phyloP scores from a whole-genome alignment of 208 protist species.

The Herpetomonas muscarum region DNA sequence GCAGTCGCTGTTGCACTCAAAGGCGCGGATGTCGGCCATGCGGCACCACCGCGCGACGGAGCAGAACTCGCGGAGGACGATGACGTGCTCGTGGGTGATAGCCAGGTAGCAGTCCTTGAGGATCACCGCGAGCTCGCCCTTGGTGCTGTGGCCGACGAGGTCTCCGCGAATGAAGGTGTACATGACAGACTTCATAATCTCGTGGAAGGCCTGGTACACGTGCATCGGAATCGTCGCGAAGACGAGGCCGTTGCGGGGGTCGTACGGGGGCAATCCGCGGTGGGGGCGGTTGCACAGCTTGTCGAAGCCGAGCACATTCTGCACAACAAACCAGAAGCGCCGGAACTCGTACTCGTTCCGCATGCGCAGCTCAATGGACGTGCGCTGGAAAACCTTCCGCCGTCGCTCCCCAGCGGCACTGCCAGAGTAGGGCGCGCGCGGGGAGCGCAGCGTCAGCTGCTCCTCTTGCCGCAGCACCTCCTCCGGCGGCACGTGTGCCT shows the following conservation, averaged over 20 bases:
- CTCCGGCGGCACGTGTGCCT: neutral
- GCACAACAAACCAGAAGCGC: constrained; percentile 18
- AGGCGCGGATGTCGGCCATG: constrained; percentile 14
- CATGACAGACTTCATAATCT: constrained; percentile 10
- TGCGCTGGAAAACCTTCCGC: neutral
- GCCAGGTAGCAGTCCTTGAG: constrained; percentile 16
- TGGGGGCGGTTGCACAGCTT: constrained; percentile 10
- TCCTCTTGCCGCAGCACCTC: neutral
- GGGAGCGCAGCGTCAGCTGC: constrained; percentile 12
- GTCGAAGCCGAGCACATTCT: constrained; percentile 20
- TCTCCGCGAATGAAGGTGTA: constrained; percentile 16
- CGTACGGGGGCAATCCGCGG: constrained; percentile 18
- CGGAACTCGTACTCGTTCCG: constrained; percentile 20
- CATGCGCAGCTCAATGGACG: constrained; percentile 7
- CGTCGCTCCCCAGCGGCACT: constrained; percentile 5
- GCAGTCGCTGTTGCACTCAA: constrained; percentile 24
- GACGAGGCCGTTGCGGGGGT: constrained; percentile 19
- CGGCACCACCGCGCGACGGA: constrained; percentile 33
- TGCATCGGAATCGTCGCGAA: constrained; percentile 16
- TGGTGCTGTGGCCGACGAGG: constrained; percentile 6
- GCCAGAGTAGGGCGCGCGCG: neutral
- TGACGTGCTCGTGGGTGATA: constrained; percentile 43
- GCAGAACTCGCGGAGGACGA: constrained; percentile 26
- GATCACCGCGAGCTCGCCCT: constrained; percentile 10
- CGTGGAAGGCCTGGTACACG: constrained; percentile 6